Evolutionary conservation across 2,329 filamentous ascomycete genomes (phyloP).

Genomic region (Diaporthe humulicola): DNA sequence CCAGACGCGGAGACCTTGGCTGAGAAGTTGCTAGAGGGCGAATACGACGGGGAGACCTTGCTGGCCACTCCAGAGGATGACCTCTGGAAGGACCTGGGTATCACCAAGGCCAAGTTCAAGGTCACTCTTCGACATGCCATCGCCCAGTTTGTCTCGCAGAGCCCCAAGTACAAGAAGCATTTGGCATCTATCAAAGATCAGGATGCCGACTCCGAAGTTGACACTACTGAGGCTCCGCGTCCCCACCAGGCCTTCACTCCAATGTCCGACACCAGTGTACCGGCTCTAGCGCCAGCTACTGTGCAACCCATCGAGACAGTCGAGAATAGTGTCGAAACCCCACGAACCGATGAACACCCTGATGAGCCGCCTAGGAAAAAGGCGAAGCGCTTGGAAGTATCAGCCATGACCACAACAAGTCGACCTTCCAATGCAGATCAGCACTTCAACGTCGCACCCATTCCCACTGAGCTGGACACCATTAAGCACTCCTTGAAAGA

Average conservation of each 20-base stretch:
- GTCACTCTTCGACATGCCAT: slow-evolving; percentile 71
- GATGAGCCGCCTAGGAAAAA: slow-evolving; percentile 44
- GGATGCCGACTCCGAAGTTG: slow-evolving; percentile 46
- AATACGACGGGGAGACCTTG: slow-evolving; percentile 75
- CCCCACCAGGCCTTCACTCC: slow-evolving; percentile 2
- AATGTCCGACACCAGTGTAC: slow-evolving; percentile 15
- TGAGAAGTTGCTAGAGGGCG: slow-evolving; percentile 68
- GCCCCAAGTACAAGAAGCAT: slow-evolving; percentile 59
- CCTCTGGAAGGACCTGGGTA: slow-evolving; percentile 65
- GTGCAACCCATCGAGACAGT: background rate
- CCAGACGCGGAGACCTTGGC: slow-evolving; percentile 69
- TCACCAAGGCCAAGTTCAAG: slow-evolving; percentile 71
- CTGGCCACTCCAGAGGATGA: slow-evolving; percentile 67
- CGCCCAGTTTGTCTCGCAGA: slow-evolving; percentile 64
- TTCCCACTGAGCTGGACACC: slow-evolving; percentile 32
- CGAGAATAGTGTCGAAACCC: background rate
- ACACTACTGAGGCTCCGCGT: slow-evolving; percentile 10
- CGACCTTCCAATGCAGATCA: slow-evolving; percentile 8
- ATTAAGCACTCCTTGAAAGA: background rate
- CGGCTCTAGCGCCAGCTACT: background rate
- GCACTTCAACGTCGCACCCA: slow-evolving; percentile 38
- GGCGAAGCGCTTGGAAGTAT: slow-evolving; percentile 48
- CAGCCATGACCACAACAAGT: slow-evolving; percentile 41
- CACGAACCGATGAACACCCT: background rate
- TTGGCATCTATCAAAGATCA: slow-evolving; percentile 47